A percentile compares a stretch with the other conserved stretches of the same genome.
These are phyloP conservation scores for Kwoniella bestiolae DNA, from an alignment of 768 basidiomycete species.

Conservation along the genomic window DNA sequence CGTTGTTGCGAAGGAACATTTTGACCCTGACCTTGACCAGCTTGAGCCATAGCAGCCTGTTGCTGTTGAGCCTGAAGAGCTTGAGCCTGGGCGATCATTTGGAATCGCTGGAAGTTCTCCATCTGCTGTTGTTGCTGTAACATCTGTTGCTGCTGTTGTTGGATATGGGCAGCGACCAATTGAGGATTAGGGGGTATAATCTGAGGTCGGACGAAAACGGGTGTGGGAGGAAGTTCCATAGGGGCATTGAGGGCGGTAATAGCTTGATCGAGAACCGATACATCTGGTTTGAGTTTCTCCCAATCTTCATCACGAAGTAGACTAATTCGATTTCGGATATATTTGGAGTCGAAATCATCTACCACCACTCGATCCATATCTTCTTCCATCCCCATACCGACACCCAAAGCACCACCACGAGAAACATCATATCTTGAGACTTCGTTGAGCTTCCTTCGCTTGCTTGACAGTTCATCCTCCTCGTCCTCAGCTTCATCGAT, in stretches of 20 bases:
- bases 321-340: conserved; percentile 46
- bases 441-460: conserved; percentile 54
- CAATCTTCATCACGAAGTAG: conserved; percentile 47
- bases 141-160: conserved; percentile 37
- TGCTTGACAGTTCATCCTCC: conserved; percentile 34
- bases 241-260: conserved; percentile 35
- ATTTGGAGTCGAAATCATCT: conserved; percentile 58
- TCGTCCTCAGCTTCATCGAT: conserved; percentile 39
- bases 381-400: conserved; percentile 55
- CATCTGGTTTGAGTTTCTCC: conserved; percentile 42
- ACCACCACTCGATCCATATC: conserved; percentile 57
- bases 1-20: conserved; percentile 12
- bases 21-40: conserved; percentile 26
- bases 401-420: conserved; percentile 46
- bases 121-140: conserved; percentile 32
- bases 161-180: conserved; percentile 30
- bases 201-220: conserved; percentile 44
- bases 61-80: conserved; percentile 28
- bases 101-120: conserved; percentile 45
- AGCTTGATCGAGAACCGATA: conserved; percentile 34
- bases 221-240: conserved; percentile 42
- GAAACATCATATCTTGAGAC: conserved; percentile 57
- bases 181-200: conserved; percentile 28
- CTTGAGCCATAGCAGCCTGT: conserved; percentile 32
- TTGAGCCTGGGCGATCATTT: conserved; percentile 35